A percentile compares a stretch with the other conserved stretches of the same genome.
Conservation (phyloP, 345 rosid genomes). For the Sapria himalayana region DNA sequence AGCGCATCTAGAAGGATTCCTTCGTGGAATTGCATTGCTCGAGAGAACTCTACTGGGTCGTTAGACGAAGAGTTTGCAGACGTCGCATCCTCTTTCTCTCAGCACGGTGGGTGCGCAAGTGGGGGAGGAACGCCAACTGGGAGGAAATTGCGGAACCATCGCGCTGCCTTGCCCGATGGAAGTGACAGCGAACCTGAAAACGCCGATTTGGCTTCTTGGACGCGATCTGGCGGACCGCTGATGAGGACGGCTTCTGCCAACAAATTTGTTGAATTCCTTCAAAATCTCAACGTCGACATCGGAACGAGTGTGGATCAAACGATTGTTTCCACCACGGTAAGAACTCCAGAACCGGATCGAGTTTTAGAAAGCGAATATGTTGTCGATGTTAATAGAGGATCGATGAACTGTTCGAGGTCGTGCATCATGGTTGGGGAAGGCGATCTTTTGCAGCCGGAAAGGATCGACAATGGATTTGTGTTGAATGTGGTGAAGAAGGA, state of each 20-base stretch:
- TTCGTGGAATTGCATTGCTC: conserved; percentile 85
- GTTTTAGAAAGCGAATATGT: conserved; percentile 21
- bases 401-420: conserved; percentile 18
- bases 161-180: conserved; percentile 32
- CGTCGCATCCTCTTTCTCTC: conserved; percentile 21
- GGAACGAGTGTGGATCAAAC: conserved; percentile 23
- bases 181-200: conserved; percentile 78
- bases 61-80: conserved; percentile 52
- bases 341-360: conserved; percentile 27
- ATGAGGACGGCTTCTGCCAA: conserved; percentile 93
- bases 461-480: conserved; percentile 43
- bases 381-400: conserved; percentile 15
- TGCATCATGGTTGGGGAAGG: conserved; percentile 65
- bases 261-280: conserved; percentile 56
- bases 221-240: conserved; percentile 87
- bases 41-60: conserved; percentile 92
- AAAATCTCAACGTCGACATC: conserved; percentile 33
- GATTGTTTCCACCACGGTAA: conserved; percentile 18
- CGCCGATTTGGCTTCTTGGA: conserved; percentile 65
- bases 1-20: conserved; percentile 83
- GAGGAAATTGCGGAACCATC: conserved; percentile 23
- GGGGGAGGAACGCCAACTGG: conserved; percentile 19
- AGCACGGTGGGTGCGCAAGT: conserved; percentile 21
- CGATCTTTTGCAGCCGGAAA: conserved; percentile 65
- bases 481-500: conserved; percentile 55